Evolutionary conservation across 768 basidiomycete species (phyloP).

Genomic region (Calocera cornea): DNA sequence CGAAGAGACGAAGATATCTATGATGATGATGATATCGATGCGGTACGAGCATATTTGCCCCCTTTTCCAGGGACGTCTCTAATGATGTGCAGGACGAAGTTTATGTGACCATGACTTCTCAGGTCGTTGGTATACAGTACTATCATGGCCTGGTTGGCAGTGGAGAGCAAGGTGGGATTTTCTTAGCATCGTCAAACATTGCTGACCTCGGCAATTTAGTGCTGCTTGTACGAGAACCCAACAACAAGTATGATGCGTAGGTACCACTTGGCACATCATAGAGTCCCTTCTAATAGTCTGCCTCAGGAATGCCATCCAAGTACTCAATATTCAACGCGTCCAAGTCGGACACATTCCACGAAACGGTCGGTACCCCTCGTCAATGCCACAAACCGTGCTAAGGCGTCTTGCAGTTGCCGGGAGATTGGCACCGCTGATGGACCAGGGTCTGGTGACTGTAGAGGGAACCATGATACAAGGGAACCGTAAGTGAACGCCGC

Average conservation of each 20-base stretch:
- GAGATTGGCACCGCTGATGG: slow-evolving; percentile 58
- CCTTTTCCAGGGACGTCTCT: not conserved
- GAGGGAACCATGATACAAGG: slow-evolving; percentile 62
- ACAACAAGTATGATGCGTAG: slow-evolving; percentile 47
- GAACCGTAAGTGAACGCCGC: slow-evolving; percentile 35
- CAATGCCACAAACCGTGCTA: not conserved
- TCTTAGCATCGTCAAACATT: slow-evolving; percentile 17
- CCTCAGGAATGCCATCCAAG: slow-evolving; percentile 58
- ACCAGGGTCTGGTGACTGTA: slow-evolving; percentile 44
- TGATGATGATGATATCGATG: slow-evolving; percentile 30
- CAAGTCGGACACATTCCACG: slow-evolving; percentile 77
- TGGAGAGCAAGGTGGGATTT: slow-evolving; percentile 42
- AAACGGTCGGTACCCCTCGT: slow-evolving; percentile 13
- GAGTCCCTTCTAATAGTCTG: not conserved
- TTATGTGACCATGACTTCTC: slow-evolving; percentile 43
- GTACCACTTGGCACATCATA: slow-evolving; percentile 15
- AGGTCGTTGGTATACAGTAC: slow-evolving; percentile 74
- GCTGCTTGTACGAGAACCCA: slow-evolving; percentile 47
- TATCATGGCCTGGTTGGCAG: slow-evolving; percentile 70
- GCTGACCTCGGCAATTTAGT: slow-evolving; percentile 29
- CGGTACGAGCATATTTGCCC: slow-evolving; percentile 12
- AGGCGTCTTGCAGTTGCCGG: slow-evolving; percentile 29
- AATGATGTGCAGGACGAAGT: slow-evolving; percentile 51
- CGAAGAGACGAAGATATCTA: slow-evolving; percentile 25
- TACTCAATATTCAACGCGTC: slow-evolving; percentile 54